Evolutionary conservation across 345 rosid genomes (phyloP).

Genomic region (Streptanthus diversifolius): DNA sequence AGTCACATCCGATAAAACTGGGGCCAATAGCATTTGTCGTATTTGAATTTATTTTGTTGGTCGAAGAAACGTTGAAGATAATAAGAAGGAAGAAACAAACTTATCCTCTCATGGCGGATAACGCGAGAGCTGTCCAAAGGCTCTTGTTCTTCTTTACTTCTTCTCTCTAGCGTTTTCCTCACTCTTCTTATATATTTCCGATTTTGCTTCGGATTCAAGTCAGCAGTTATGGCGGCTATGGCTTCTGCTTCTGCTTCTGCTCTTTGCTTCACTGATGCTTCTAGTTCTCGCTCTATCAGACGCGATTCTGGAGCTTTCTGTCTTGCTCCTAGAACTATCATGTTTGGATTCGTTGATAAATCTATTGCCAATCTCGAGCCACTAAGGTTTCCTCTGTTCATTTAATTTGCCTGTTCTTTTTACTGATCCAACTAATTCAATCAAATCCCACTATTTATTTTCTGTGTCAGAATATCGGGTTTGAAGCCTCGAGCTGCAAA

Average conservation of each 20-base stretch:
- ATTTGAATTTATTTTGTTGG: not conserved
- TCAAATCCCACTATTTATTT: not conserved
- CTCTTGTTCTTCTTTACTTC: conserved; percentile 7
- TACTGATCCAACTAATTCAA: not conserved
- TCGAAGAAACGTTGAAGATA: conserved; percentile 35
- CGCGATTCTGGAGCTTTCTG: conserved; percentile 12
- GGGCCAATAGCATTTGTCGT: conserved; percentile 22
- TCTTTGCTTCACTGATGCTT: conserved; percentile 33
- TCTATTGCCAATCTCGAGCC: conserved; percentile 4
- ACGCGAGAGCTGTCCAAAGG: conserved; percentile 22
- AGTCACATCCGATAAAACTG: conserved; percentile 7
- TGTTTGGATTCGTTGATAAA: conserved; percentile 28
- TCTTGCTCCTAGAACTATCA: conserved; percentile 1
- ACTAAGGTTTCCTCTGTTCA: conserved; percentile 14
- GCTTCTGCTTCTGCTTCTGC: conserved; percentile 36
- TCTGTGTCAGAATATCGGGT: conserved; percentile 46
- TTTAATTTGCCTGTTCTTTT: not conserved
- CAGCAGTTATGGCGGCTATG: conserved; percentile 25
- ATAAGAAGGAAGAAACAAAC: conserved; percentile 11
- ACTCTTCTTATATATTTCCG: not conserved
- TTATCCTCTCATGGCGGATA: conserved; percentile 41
- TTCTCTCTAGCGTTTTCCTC: conserved; percentile 23
- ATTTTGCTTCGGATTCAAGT: conserved; percentile 12
- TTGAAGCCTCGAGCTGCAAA: conserved; percentile 54
- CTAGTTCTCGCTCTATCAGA: conserved; percentile 7